Conservation (phyloP, 1,284 basidiomycete species). For the Ganoderma boninense region DNA sequence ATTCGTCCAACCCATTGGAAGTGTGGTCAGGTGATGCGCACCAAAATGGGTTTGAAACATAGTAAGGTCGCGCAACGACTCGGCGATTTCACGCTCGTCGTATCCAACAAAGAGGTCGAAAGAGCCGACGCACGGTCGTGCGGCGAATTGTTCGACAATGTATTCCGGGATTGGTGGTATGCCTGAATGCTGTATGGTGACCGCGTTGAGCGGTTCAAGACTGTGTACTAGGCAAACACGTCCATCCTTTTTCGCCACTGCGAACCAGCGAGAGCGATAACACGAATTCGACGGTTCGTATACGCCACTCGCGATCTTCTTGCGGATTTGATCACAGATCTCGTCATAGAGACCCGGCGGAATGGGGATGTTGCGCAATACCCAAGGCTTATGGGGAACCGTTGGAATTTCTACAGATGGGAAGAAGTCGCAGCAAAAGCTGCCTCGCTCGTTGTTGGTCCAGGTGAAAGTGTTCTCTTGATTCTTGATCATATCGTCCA, state of each 20-base stretch:
- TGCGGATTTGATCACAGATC: too few species aligned
- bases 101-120: conserved; percentile 40
- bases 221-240: conserved; percentile 43
- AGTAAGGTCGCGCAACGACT: conserved; percentile 40
- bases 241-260: conserved; percentile 49
- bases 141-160: conserved; percentile 39
- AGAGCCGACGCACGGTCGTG: conserved; percentile 32
- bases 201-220: conserved; percentile 44
- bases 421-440: too few species aligned
- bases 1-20: conserved; percentile 53
- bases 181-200: conserved; percentile 44
- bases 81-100: conserved; percentile 34
- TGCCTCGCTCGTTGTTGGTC: too few species aligned
- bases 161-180: conserved; percentile 39
- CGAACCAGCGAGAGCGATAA: too few species aligned
- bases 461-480: too few species aligned
- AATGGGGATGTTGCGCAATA: too few species aligned
- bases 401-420: too few species aligned
- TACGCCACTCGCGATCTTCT: too few species aligned
- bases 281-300: too few species aligned
- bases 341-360: too few species aligned
- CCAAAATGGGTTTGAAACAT: conserved; percentile 33
- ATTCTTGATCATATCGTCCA: too few species aligned
- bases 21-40: conserved; percentile 33
- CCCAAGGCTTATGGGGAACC: too few species aligned